Evolutionary conservation across 2,329 filamentous ascomycete genomes (phyloP), one percentile per base, ranked within the genome.

Genomic region (Tolypocladium amazonense): DNA sequence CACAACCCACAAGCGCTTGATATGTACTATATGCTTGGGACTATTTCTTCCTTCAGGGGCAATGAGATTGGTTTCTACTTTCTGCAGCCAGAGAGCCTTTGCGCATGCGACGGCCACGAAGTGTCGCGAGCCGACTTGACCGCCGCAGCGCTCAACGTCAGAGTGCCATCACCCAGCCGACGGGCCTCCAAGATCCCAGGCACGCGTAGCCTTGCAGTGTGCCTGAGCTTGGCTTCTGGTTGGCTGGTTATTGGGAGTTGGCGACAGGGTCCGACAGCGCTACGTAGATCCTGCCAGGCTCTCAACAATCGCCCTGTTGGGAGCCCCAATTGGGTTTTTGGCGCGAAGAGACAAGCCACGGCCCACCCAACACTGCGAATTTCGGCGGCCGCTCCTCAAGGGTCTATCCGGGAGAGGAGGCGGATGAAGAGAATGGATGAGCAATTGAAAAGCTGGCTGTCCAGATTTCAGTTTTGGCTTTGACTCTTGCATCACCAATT

Each of bases 1-100:
- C 60, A 62, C 38, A 61, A 64, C 35, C 56, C 35, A 58, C 61
- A 47, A 65, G 61, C 65, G 64, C 59, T 65, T 60, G 58, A 66
- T 45, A 62, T 67, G 65, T 67, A 67, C 60, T 64, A 62, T 65
- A 66, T 61, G 58, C 56, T 62, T 63, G 60, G 64, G 62, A 60
- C 58, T 61, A 58, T 61, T 65, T 58, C 53, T 63, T 57, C 60
- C 30, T 56, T 38, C 62, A 59, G 63, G 61, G 52, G 58, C 62
- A 62, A 64, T 62, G 58, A 62, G 59, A 63, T 63, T 47, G 57
- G 43, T 35, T 35, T 39, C 30, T 41, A 47, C 55, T 37, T 50
- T 50, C 45, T n/a, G 58, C 38, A 38, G n/a, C 2, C 18, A 45
- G 38, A 15, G 8, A n/a, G 27, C 18, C 20, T 14, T 6, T 33